Base-by-base conservation (phyloP, 2,329 filamentous ascomycete genomes). In the Nemania serpens region DNA sequence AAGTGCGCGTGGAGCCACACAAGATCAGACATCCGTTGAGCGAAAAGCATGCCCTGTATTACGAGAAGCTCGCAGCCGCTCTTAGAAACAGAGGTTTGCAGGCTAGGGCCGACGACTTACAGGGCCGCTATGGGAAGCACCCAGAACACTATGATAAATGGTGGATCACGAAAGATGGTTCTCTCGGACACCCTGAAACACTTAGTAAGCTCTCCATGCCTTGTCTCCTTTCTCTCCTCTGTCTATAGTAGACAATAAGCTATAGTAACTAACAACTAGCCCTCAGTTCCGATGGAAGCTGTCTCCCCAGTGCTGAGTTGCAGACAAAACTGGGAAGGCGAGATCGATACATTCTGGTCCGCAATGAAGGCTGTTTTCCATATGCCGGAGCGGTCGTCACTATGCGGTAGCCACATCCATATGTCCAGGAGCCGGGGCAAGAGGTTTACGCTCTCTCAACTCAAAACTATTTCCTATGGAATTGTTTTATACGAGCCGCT, bases 401-500 rank as follows among this genome's bases (percentile, higher is more conserved):
- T 12, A 55, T 55, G 52, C 20, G 52, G 52, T 5, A 55, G 52
- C 43, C 52, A 55, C 43, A 9, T 55, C 42, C 43, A 55, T 20
- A 12, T 55, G 18, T 55, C 52, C 13, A 47, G 33, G 18, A 34
- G 52, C n/a, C 11, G 3, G 33, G 42, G 34, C 33, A 25, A 47
- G 33, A 25, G 2, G 17, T 55, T 47, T 20, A 5, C 33, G 18
- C 52, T 55, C 42, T 20, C 42, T 13, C 52, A 55, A 43, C 42
- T 55, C 29, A 55, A 47, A 7, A 13, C 43, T 2, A 47, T 55
- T 33, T 29, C 52, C 34, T 55, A 39, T 39, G 52, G 52, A 39
- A 47, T 55, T 15, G 43, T 18, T 17, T 29, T 55, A 47, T 55
- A 55, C 34, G 52, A 55, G 43, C 52, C 52, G 34, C 52, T 55